phyloP scores from a whole-genome alignment of 352 stramenopile species.

The Phytophthora hibernalis region DNA sequence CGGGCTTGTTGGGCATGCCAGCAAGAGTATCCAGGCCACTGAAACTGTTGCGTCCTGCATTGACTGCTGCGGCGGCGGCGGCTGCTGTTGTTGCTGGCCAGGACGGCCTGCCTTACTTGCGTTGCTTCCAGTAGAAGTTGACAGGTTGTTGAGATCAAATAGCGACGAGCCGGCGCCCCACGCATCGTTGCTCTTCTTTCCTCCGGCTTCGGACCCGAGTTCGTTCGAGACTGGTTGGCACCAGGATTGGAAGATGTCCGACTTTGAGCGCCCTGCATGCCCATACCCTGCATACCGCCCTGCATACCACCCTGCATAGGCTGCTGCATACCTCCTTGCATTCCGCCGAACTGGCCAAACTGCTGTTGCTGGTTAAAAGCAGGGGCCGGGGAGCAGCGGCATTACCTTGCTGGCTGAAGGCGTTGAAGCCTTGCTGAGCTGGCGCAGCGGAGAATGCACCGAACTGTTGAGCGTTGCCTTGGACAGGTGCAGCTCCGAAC shows the following conservation, averaged over 20 bases:
- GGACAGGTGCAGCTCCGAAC: slow-evolving; percentile 48
- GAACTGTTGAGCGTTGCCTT: slow-evolving; percentile 49
- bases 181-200: slow-evolving; percentile 75
- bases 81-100: slow-evolving; percentile 33
- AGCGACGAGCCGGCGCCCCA: slow-evolving; percentile 83
- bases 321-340: slow-evolving; percentile 50
- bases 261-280: slow-evolving; percentile 43
- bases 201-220: slow-evolving; percentile 37
- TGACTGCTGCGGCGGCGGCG: slow-evolving; percentile 32
- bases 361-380: slow-evolving; percentile 61
- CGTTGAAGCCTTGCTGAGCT: slow-evolving; percentile 55
- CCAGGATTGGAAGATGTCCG: slow-evolving; percentile 56
- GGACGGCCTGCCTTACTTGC: slow-evolving; percentile 36
- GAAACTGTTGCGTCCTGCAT: slow-evolving; percentile 73
- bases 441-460: slow-evolving; percentile 46
- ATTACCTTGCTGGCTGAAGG: slow-evolving; percentile 53
- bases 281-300: slow-evolving; percentile 34
- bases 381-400: slow-evolving; percentile 39
- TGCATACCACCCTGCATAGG: slow-evolving; percentile 46
- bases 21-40: slow-evolving; percentile 83
- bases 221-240: slow-evolving; percentile 37
- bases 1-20: slow-evolving; percentile 76
- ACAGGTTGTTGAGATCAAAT: slow-evolving; percentile 84
- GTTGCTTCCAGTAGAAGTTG: slow-evolving; percentile 35
- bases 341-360: slow-evolving; percentile 54